Percentiles rank a stretch among this genome's conserved stretches.
phyloP scores from a whole-genome alignment of 2,329 filamentous ascomycete species.

The Juglanconis sp. region DNA sequence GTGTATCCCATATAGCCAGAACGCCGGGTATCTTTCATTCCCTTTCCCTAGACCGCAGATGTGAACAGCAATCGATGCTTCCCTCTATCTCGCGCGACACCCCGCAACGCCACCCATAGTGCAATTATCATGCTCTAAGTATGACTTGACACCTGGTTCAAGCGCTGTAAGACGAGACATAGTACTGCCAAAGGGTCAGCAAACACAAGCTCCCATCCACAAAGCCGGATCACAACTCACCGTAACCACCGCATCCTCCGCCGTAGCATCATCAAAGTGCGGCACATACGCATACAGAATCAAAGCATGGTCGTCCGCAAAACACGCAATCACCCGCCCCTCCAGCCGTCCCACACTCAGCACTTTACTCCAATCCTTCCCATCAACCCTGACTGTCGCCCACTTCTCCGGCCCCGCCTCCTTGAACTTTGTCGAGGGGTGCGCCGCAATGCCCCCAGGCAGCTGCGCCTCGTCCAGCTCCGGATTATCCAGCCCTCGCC shows the following conservation, averaged over 20 bases:
- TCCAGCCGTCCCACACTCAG: constrained; percentile 87
- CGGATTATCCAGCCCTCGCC: constrained; percentile 83
- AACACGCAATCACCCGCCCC: constrained; percentile 89
- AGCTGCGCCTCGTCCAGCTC: constrained; percentile 78
- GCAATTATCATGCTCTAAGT: neutral
- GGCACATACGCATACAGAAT: constrained; percentile 81
- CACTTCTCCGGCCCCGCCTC: constrained; percentile 76
- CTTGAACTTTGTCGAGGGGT: constrained; percentile 78
- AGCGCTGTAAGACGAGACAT: constrained; percentile 36
- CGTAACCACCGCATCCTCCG: constrained; percentile 72
- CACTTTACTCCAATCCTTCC: constrained; percentile 91
- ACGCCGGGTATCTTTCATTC: constrained; percentile 11
- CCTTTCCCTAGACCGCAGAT: neutral
- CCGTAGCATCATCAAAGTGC: constrained; percentile 61
- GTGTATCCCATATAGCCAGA: neutral
- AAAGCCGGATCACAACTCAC: constrained; percentile 42
- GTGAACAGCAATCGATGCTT: neutral
- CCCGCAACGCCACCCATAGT: neutral
- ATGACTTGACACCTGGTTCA: constrained; percentile 18
- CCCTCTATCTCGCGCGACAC: neutral
- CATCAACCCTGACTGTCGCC: constrained; percentile 88
- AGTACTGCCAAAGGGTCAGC: constrained; percentile 28
- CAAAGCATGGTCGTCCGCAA: constrained; percentile 74
- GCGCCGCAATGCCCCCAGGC: constrained; percentile 67
- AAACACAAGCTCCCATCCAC: neutral